Evolutionary conservation across 768 basidiomycete genomes (phyloP).

Genomic region (Saitozyma podzolica): DNA sequence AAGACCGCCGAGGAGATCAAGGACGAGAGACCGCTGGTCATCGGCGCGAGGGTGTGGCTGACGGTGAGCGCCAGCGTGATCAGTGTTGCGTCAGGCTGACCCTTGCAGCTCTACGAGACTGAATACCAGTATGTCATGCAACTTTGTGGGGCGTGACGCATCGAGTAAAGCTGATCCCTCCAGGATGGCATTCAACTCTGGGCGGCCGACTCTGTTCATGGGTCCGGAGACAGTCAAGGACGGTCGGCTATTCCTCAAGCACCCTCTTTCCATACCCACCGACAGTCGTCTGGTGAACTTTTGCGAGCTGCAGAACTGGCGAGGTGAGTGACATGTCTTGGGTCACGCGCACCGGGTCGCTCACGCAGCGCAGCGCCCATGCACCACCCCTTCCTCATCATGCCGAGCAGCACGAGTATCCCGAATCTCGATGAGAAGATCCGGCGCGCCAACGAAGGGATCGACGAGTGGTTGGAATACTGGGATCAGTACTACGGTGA

Average conservation of each 20-base stretch:
- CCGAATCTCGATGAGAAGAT: conserved; percentile 39
- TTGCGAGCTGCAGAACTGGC: conserved; percentile 22
- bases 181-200: conserved; percentile 31
- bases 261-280: conserved; percentile 20
- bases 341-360: neutral
- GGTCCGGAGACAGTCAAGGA: conserved; percentile 7
- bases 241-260: conserved; percentile 15
- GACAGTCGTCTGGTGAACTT: conserved; percentile 34
- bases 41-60: conserved; percentile 41
- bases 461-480: conserved; percentile 31
- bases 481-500: conserved; percentile 38
- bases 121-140: conserved; percentile 34
- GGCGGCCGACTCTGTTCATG: conserved; percentile 15
- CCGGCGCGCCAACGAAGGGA: conserved; percentile 13
- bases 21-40: conserved; percentile 33
- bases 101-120: conserved; percentile 32
- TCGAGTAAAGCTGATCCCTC: conserved; percentile 4
- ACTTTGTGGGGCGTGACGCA: neutral
- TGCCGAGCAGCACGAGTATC: conserved; percentile 18
- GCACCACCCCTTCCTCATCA: conserved; percentile 32
- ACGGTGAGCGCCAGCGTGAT: conserved; percentile 17
- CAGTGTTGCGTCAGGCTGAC: neutral
- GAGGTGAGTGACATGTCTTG: conserved; percentile 9
- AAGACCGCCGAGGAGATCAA: conserved; percentile 29
- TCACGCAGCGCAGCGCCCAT: conserved; percentile 18